Evolutionary conservation across 2,329 filamentous ascomycete species (phyloP).

Genomic region (Colletotrichum shisoi): DNA sequence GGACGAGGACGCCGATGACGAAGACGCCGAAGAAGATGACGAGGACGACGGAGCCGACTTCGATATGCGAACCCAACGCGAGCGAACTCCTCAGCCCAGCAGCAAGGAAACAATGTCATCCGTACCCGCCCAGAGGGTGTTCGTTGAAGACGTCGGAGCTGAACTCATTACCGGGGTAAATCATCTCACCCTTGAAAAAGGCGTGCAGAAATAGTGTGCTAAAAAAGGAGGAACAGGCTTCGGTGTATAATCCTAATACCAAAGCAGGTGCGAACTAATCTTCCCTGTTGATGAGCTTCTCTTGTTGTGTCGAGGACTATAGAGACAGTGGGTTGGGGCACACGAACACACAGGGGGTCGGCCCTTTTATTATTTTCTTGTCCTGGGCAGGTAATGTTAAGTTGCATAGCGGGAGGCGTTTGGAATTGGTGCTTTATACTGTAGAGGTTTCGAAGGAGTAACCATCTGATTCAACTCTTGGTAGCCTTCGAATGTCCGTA

Average conservation of each 20-base stretch:
- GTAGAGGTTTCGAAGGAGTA: neutral
- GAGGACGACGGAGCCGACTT: conserved; percentile 54
- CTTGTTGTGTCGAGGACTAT: conserved; percentile 13
- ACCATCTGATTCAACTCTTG: conserved; percentile 6
- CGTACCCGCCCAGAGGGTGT: conserved; percentile 40
- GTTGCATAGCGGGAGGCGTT: conserved; percentile 39
- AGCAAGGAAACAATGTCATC: conserved; percentile 33
- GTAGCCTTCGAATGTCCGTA: too few relatives aligned
- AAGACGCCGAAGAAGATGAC: conserved; percentile 48
- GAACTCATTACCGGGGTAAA: conserved; percentile 68
- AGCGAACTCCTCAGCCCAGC: conserved; percentile 35
- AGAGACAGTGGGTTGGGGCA: conserved; percentile 10
- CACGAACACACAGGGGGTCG: conserved; percentile 4
- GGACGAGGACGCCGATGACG: conserved; percentile 48
- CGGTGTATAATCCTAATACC: conserved; percentile 37
- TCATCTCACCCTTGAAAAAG: conserved; percentile 59
- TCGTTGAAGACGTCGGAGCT: conserved; percentile 59
- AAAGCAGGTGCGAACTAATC: conserved; percentile 33
- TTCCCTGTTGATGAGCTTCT: conserved; percentile 28
- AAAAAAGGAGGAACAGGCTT: conserved; percentile 38
- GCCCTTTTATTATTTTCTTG: neutral
- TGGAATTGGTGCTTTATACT: conserved; percentile 17
- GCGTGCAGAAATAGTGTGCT: conserved; percentile 43
- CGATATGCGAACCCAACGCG: conserved; percentile 29
- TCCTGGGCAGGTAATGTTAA: conserved; percentile 2